A percentile compares a stretch with the other conserved stretches of the same genome.
Evolutionary conservation across 225 moss, liverwort and hornwort genomes (phyloP).

Genomic region (Bryum argenteum): DNA sequence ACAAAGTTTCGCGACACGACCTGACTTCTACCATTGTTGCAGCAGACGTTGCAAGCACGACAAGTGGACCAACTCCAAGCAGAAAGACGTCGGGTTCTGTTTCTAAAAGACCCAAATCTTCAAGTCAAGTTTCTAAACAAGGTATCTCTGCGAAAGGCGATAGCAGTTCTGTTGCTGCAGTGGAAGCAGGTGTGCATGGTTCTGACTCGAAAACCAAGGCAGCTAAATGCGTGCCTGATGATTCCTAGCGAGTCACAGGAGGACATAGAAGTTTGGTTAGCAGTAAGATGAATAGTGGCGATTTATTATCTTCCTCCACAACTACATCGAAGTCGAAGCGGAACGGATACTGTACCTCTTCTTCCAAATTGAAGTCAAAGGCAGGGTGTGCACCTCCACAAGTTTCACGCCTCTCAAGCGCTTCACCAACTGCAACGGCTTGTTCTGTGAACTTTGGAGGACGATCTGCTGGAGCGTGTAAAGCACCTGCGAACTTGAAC

Average conservation of each 20-base stretch:
- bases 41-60: constrained; percentile 39
- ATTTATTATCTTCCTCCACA: constrained; percentile 35
- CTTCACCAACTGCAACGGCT: constrained; percentile 39
- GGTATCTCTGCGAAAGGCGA: constrained; percentile 36
- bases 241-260: constrained; percentile 30
- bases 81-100: constrained; percentile 43
- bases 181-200: constrained; percentile 31
- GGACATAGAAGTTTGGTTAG: constrained; percentile 31
- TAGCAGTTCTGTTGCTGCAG: constrained; percentile 20
- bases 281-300: constrained; percentile 25
- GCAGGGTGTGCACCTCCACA: constrained; percentile 39
- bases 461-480: constrained; percentile 42
- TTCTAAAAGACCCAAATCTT: constrained; percentile 35
- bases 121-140: constrained; percentile 21
- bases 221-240: constrained; percentile 32
- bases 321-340: constrained; percentile 56
- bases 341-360: constrained; percentile 41
- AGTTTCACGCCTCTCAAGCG: constrained; percentile 37
- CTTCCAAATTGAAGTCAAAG: constrained; percentile 60
- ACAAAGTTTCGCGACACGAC: background rate
- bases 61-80: constrained; percentile 45
- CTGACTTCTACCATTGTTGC: constrained; percentile 29
- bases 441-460: constrained; percentile 42
- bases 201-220: constrained; percentile 26
- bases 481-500: constrained; percentile 34